These are phyloP conservation scores for Cercospora sesami DNA, from an alignment of 2,329 filamentous ascomycete species.

Conservation along the genomic window DNA sequence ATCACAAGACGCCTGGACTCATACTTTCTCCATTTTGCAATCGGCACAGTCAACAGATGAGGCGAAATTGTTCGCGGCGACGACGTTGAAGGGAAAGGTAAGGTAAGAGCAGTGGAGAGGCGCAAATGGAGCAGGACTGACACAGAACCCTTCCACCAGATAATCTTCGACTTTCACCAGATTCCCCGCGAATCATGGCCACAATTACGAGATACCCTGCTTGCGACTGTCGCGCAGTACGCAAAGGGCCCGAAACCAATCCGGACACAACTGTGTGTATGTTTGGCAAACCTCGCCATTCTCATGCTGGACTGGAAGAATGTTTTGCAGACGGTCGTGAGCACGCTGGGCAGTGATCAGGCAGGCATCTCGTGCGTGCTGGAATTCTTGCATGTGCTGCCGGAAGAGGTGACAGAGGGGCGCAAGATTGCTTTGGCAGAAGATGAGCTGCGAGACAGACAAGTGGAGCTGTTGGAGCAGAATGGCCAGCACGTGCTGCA, in stretches of 20 bases:
- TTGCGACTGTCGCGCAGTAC: slow-evolving; percentile 78
- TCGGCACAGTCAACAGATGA: slow-evolving; percentile 73
- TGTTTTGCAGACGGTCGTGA: slow-evolving; percentile 78
- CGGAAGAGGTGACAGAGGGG: slow-evolving; percentile 98
- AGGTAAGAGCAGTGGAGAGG: slow-evolving; percentile 24
- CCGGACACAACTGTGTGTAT: slow-evolving; percentile 89
- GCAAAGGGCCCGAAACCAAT: slow-evolving; percentile 74
- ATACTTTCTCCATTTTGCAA: slow-evolving; percentile 82
- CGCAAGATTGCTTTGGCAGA: slow-evolving; percentile 99
- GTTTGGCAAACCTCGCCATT: slow-evolving; percentile 89
- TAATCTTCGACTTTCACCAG: slow-evolving; percentile 93
- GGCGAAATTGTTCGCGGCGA: slow-evolving; percentile 91
- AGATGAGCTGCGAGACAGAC: slow-evolving; percentile 86
- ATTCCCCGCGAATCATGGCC: slow-evolving; percentile 73
- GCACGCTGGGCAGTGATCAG: slow-evolving; percentile 72
- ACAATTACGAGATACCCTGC: slow-evolving; percentile 77
- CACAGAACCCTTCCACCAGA: slow-evolving; percentile 55
- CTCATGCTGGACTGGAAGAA: slow-evolving; percentile 97
- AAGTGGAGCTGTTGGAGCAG: slow-evolving; percentile 83
- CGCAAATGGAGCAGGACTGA: slow-evolving; percentile 12
- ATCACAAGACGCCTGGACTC: slow-evolving; percentile 89
- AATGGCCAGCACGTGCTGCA: slow-evolving; percentile 86
- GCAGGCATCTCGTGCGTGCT: slow-evolving; percentile 83
- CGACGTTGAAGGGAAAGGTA: slow-evolving; percentile 97
- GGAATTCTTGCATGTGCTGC: slow-evolving; percentile 94